Percentiles rank a stretch among this genome's conserved stretches.
Evolutionary conservation across 352 stramenopile species (phyloP).

Genomic region (Phytophthora aleatoria): DNA sequence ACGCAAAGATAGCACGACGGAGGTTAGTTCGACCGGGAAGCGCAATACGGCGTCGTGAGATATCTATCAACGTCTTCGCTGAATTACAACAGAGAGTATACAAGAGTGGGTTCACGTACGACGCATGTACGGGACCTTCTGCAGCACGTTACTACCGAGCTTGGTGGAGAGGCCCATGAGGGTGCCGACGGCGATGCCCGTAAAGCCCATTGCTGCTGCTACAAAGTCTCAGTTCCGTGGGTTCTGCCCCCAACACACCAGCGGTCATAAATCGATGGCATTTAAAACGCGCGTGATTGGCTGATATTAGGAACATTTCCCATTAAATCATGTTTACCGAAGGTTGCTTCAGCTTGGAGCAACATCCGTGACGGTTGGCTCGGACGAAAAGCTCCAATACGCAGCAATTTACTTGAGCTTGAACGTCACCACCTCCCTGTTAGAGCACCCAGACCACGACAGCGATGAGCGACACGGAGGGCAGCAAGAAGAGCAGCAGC

Average conservation of each 20-base stretch:
- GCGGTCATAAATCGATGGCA: slow-evolving; percentile 29
- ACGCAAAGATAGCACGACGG: slow-evolving; percentile 3
- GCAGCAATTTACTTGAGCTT: slow-evolving; percentile 27
- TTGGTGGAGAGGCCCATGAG: slow-evolving; percentile 85
- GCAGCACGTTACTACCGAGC: slow-evolving; percentile 79
- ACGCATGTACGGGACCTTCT: slow-evolving; percentile 85
- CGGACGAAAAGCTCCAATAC: slow-evolving; percentile 24
- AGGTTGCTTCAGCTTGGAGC: slow-evolving; percentile 28
- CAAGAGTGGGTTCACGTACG: slow-evolving; percentile 49
- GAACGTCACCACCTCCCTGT: slow-evolving; percentile 17
- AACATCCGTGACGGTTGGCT: slow-evolving; percentile 38
- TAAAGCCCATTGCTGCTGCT: slow-evolving; percentile 67
- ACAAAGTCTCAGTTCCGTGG: slow-evolving; percentile 22
- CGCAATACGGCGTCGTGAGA: not conserved
- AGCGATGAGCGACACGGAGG: slow-evolving; percentile 76
- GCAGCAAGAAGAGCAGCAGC: slow-evolving; percentile 52
- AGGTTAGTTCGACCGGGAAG: slow-evolving; percentile 5
- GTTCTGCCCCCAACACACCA: slow-evolving; percentile 28
- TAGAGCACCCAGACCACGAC: not conserved
- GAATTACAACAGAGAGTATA: not conserved
- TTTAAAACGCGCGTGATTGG: slow-evolving; percentile 11
- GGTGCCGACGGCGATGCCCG: slow-evolving; percentile 66
- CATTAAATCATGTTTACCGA: slow-evolving; percentile 15
- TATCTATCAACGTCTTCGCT: not conserved
- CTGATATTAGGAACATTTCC: slow-evolving; percentile 1